Percentiles rank a stretch among this genome's conserved stretches.
Evolutionary conservation across 202 grass and related monocot species (phyloP).

Genomic region (Dendrocalamus latiflorus): DNA sequence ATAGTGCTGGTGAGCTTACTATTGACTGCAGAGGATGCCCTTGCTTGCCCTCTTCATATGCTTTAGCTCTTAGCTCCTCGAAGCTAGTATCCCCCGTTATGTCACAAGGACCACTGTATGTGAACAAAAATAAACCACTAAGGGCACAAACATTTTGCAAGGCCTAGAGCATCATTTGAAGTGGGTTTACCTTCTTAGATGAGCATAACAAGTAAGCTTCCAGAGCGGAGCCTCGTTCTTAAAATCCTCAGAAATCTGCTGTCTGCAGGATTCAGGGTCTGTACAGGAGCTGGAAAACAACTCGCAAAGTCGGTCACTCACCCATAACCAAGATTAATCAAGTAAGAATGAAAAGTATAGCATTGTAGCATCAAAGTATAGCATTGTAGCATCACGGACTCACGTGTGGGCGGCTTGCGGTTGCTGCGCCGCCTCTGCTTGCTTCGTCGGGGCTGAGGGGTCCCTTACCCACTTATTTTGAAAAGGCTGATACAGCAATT

Average conservation of each 20-base stretch:
- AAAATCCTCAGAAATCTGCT: slow-evolving; percentile 75
- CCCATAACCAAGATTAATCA: slow-evolving; percentile 4
- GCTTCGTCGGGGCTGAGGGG: slow-evolving; percentile 41
- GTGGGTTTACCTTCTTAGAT: slow-evolving; percentile 55
- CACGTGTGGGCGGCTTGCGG: slow-evolving; percentile 55
- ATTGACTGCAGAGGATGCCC: slow-evolving; percentile 69
- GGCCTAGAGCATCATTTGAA: not conserved
- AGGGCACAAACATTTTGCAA: not conserved
- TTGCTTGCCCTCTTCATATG: slow-evolving; percentile 71
- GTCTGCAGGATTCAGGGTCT: slow-evolving; percentile 69
- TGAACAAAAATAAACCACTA: slow-evolving; percentile 17
- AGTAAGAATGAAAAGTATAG: not conserved
- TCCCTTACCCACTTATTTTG: slow-evolving; percentile 78
- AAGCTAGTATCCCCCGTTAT: slow-evolving; percentile 71
- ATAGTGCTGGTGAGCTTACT: slow-evolving; percentile 38
- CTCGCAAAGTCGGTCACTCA: not conserved
- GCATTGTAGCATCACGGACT: too few species aligned
- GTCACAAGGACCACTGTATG: slow-evolving; percentile 72
- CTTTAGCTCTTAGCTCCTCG: slow-evolving; percentile 74
- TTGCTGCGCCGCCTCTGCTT: slow-evolving; percentile 35
- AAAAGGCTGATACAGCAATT: slow-evolving; percentile 58
- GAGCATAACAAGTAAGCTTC: slow-evolving; percentile 95
- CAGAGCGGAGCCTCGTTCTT: slow-evolving; percentile 86
- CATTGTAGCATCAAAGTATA: not conserved
- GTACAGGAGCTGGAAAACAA: slow-evolving; percentile 56